These are phyloP conservation scores for Pleurozium schreberi DNA, from an alignment of 225 moss, liverwort and hornwort species.

Conservation along the genomic window DNA sequence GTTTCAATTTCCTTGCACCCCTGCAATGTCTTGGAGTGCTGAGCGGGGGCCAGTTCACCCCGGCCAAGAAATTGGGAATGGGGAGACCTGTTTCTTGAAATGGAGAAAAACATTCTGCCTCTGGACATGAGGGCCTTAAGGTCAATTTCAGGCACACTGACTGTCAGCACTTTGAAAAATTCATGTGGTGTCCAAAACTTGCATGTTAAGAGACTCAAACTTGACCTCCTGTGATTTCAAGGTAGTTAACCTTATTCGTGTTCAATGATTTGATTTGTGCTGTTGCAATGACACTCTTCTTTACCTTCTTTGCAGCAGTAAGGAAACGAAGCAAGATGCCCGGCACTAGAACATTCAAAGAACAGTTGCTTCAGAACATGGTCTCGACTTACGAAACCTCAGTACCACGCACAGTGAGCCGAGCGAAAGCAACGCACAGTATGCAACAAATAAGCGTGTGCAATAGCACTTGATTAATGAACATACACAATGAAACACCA, in stretches of 20 bases:
- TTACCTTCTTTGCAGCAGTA: background rate
- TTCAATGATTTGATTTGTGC: background rate
- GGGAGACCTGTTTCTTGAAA: no score
- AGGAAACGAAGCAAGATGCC: background rate
- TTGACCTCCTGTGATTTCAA: background rate
- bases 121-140: no score
- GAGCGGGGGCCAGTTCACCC: no score
- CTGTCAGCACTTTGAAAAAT: background rate
- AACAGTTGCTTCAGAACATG: background rate
- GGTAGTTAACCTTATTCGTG: background rate
- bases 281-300: background rate
- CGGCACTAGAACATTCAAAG: background rate
- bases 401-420: background rate
- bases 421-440: no score
- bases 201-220: background rate
- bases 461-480: background rate
- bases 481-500: background rate
- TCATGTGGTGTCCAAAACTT: background rate
- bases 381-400: background rate
- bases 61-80: no score
- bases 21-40: no score
- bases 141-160: background rate
- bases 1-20: no score
- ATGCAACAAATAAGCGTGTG: background rate
- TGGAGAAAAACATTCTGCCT: background rate